Evolutionary conservation across 75 land plant species (phyloP), one percentile per base, ranked within the genome.

Genomic region (Chamaecyparis obtusa): DNA sequence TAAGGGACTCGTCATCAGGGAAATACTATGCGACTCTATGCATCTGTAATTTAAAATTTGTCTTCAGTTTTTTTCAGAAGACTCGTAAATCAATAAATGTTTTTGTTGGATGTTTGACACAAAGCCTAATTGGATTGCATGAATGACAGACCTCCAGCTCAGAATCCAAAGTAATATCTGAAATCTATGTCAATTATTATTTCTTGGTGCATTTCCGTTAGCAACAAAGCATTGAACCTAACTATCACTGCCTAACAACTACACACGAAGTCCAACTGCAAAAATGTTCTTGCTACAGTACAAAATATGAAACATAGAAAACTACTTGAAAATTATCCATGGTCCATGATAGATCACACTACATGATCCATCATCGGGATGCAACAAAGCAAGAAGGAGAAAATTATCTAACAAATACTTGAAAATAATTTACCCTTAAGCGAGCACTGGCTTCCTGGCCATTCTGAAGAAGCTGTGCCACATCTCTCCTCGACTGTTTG

Each of bases 351-450:
- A n/a, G n/a, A n/a, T n/a, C n/a, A n/a, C n/a, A n/a, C n/a, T n/a
- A n/a, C n/a, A n/a, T n/a, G n/a, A n/a, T n/a, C n/a, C n/a, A n/a
- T n/a, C n/a, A n/a, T n/a, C n/a, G n/a, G n/a, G n/a, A n/a, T n/a
- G n/a, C n/a, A n/a, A n/a, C n/a, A n/a, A n/a, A n/a, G n/a, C n/a
- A n/a, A n/a, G n/a, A n/a, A n/a, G n/a, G n/a, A n/a, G n/a, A n/a
- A n/a, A n/a, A n/a, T n/a, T n/a, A n/a, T n/a, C n/a, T n/a, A n/a
- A n/a, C n/a, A n/a, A n/a, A n/a, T n/a, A n/a, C n/a, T n/a, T n/a
- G n/a, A n/a, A n/a, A n/a, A n/a, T n/a, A n/a, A n/a, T n/a, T 36
- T 93, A 94, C 96, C 44, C 97, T 89, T 84, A 89, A 83, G 48
- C 91, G 93, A 75, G 96, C 96, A 13, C 92, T 85, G 14, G 92